Evolutionary conservation across 2,329 filamentous ascomycete species (phyloP).

Genomic region (Arthrobotrys entomopaga): DNA sequence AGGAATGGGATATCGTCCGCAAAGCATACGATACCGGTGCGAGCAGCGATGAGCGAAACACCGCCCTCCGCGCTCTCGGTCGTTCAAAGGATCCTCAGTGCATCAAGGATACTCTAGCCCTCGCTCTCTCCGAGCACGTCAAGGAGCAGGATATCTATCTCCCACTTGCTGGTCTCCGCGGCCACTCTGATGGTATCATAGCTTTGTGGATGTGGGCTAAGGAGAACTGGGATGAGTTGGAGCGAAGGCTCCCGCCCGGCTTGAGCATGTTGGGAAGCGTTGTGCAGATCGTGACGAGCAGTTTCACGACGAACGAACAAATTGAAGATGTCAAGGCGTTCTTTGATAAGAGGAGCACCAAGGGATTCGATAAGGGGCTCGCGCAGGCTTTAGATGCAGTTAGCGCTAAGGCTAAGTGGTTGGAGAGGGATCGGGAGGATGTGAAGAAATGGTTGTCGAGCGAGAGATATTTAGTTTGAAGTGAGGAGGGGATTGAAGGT

Average conservation of each 20-base stretch:
- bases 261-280: conserved; percentile 86
- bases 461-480: conserved; percentile 68
- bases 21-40: conserved; percentile 78
- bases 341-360: conserved; percentile 83
- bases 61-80: conserved; percentile 83
- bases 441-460: conserved; percentile 77
- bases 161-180: conserved; percentile 80
- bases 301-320: conserved; percentile 81
- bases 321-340: conserved; percentile 80
- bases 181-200: conserved; percentile 79
- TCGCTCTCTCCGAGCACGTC: conserved; percentile 68
- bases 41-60: conserved; percentile 89
- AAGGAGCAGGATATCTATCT: conserved; percentile 73
- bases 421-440: conserved; percentile 79
- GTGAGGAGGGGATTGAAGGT: neutral
- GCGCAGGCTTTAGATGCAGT: conserved; percentile 90
- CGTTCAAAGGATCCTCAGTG: conserved; percentile 80
- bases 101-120: conserved; percentile 80
- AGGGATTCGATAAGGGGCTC: conserved; percentile 84
- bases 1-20: conserved; percentile 83
- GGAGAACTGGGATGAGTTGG: conserved; percentile 85
- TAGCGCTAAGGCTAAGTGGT: conserved; percentile 83
- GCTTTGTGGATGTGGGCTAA: conserved; percentile 86
- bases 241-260: conserved; percentile 83
- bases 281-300: conserved; percentile 81